Base-by-base conservation (phyloP, 2,329 filamentous ascomycete species). In the Xylariaceae sp. region DNA sequence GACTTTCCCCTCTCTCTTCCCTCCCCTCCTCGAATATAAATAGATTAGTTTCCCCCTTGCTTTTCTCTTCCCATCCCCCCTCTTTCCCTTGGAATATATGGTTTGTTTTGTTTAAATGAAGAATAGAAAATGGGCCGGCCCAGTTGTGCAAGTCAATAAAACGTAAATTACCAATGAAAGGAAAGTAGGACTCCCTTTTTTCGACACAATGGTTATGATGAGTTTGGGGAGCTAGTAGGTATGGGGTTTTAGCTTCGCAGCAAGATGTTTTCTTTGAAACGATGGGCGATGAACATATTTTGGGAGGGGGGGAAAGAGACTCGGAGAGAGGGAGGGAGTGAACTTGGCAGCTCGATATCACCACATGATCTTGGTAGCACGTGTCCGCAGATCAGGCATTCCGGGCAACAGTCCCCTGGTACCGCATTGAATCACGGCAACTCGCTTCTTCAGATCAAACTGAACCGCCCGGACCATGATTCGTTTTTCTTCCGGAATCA, bases 391-490 rank as follows among this genome's bases (percentile, higher is more conserved):
- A 60, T 83, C 80, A 1, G 68, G 70, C 51, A 72, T 67, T 0
- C 74, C 78, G 1, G 74, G 72, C 3, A 70, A 73, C n/a, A 80
- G 65, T 5, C 76, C 76, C 41, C 80, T 71, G 6, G 79, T 80
- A n/a, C 80, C 80, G 34, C 81, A 79, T 56, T 74, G 70, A 30
- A 84, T 67, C 7, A 71, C 68, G 3, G 80, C 80, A 51, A 69
- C 71, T 45, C 77, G 74, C 47, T 75, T 71, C 34, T 77, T 75
- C 47, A 84, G 70, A 61, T 83, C 76, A 61, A 84, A 83, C 58
- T 83, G 76, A 26, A 81, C 79, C 0, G 77, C 70, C 53, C 76
- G 74, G 45, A 84, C 74, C 74, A 82, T 82, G 53, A 83, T 72
- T 7, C 80, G 76, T 63, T 72, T 79, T 54, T 79, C 73, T 55